Conservation (phyloP, 2,329 filamentous ascomycete genomes). For the Aplosporella prunicola region DNA sequence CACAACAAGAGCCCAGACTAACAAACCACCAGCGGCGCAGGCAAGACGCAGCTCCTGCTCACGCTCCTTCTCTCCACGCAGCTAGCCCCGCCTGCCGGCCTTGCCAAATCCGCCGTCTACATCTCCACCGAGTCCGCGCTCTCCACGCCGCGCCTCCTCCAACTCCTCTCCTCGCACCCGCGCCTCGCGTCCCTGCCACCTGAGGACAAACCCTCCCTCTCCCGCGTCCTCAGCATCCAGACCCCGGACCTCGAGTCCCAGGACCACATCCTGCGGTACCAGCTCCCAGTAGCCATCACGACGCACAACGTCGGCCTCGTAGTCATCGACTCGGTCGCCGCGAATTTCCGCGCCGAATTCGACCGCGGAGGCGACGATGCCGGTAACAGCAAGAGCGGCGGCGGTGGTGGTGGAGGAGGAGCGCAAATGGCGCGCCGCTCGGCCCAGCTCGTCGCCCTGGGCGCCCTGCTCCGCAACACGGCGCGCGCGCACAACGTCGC, state of each 20-base stretch:
- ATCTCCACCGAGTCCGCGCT: conserved; percentile 87
- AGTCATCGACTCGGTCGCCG: conserved; percentile 83
- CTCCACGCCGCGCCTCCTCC: conserved; percentile 68
- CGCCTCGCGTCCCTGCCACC: conserved; percentile 40
- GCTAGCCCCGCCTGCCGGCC: conserved; percentile 62
- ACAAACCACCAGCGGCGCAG: conserved; percentile 54
- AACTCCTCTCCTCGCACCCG: conserved; percentile 64
- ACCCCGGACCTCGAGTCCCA: conserved; percentile 88
- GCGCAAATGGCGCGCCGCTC: conserved; percentile 62
- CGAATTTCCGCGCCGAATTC: conserved; percentile 91
- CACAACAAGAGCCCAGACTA: too few species aligned
- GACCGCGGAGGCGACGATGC: conserved; percentile 43
- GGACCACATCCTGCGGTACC: conserved; percentile 87
- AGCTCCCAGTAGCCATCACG: conserved; percentile 75
- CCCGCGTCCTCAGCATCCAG: conserved; percentile 68
- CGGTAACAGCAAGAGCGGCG: too few species aligned
- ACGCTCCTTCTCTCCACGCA: conserved; percentile 77
- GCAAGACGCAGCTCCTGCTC: conserved; percentile 91
- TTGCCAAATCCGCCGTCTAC: conserved; percentile 71
- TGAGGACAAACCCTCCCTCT: conserved; percentile 52
- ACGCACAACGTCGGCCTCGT: conserved; percentile 71
- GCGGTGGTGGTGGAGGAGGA: conserved; percentile 20
- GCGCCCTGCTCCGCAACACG: conserved; percentile 64
- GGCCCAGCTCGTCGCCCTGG: conserved; percentile 66
- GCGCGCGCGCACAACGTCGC: conserved; percentile 68